Base-by-base conservation (phyloP, 2,329 filamentous ascomycete genomes). In the Diplocarpon rosae region DNA sequence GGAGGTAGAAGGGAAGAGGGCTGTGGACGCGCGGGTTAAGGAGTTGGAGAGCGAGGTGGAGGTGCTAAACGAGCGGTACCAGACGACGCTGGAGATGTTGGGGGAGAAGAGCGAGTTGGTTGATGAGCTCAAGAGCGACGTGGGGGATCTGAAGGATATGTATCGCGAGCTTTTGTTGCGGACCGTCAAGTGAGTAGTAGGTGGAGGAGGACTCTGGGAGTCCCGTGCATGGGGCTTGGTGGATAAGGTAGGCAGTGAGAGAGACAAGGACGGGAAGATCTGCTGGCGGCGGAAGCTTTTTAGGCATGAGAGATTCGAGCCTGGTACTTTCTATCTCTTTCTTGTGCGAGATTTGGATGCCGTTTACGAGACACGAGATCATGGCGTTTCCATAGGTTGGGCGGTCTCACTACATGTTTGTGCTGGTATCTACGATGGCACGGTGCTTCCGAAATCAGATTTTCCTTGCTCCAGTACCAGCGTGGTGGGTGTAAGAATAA, bases 91-190 rank as follows among this genome's bases (percentile, higher is more conserved):
- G 42, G 89, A 96, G 67, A 82, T 96, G 78, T 67, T 98, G 45
- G 92, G 92, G 1, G 92, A 98, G 74, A 95, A 95, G 75, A 95
- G 87, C 63, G 92, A 98, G 70, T 69, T 83, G 59, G 89, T 95
- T 2, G 88, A 95, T 60, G 92, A 98, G 70, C 69, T 98, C 54
- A 79, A 74, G 63, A 82, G 84, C 11, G 92, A 96, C 69, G 84
- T 98, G 42, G 72, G 80, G 53, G 92, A 98, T 69, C 73, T 98
- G 62, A 98, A 98, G 70, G 83, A 81, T 59, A 95, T 98, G 74
- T 96, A 96, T 68, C 78, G 87, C 53, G 90, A 96, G 61, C 66
- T 98, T 63, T 84, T 94, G 39, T 85, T 94, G 66, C 78, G 81
- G 60, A 90, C 86, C 46, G 78, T 88, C 60, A 83, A 78, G 65